A percentile compares a stretch with the other conserved stretches of the same genome.
These are phyloP conservation scores for Chlorella sorokiniana DNA, from an alignment of 139 green algal genomes.

Conservation along the genomic window DNA sequence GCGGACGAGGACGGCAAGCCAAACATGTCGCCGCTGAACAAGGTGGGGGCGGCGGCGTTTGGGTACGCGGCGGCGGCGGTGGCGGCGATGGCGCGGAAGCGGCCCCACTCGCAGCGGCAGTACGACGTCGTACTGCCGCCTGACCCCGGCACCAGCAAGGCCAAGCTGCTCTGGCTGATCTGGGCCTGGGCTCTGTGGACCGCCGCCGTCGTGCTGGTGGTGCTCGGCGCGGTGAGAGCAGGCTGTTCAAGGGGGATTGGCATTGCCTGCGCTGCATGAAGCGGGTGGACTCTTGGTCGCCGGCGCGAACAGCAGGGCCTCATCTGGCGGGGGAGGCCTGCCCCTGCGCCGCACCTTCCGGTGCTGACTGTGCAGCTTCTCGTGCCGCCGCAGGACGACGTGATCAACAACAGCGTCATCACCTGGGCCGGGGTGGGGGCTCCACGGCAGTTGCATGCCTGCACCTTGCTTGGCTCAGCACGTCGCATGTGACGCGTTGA, in stretches of 20 bases:
- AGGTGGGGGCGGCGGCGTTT: background rate
- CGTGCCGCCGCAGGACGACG: no score
- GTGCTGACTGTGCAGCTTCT: no score
- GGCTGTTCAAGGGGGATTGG: background rate
- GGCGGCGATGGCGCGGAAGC: background rate
- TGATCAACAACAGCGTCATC: no score
- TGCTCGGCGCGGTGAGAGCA: background rate
- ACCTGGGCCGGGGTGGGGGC: no score
- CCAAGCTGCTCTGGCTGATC: background rate
- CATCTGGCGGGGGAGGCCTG: no score
- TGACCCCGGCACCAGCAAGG: background rate
- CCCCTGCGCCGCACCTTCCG: no score
- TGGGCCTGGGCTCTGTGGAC: slow-evolving; percentile 1
- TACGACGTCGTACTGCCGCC: background rate
- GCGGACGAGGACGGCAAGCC: no score
- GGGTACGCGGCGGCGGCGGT: background rate
- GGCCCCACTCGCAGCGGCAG: background rate
- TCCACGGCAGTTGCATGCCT: background rate
- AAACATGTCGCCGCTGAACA: background rate
- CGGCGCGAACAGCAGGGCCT: no score
- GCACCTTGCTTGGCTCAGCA: background rate
- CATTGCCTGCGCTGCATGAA: no score
- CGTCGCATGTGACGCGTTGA: no score
- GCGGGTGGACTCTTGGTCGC: no score
- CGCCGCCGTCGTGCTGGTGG: slow-evolving; percentile 10